Evolutionary conservation across 2,329 filamentous ascomycete genomes (phyloP).

Genomic region (Fusarium papillatum): DNA sequence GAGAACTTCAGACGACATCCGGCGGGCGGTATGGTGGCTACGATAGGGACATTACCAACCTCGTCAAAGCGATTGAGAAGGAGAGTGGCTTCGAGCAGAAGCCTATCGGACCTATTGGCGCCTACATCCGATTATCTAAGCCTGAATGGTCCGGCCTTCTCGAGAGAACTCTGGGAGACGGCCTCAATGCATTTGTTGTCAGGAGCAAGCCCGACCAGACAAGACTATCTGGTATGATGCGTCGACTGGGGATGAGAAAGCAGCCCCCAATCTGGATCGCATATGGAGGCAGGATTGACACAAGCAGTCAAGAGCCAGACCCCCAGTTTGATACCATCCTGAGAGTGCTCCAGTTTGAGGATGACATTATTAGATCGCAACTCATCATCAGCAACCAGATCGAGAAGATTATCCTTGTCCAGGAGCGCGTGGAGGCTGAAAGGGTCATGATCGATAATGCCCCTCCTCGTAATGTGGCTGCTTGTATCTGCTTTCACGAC

Average conservation of each 20-base stretch:
- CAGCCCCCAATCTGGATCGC: conserved; percentile 55
- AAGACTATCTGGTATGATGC: conserved; percentile 77
- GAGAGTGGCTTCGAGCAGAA: conserved; percentile 77
- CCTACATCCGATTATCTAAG: conserved; percentile 81
- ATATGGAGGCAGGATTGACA: conserved; percentile 52
- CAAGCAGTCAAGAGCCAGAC: conserved; percentile 76
- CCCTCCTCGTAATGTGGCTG: conserved; percentile 77
- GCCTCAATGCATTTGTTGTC: conserved; percentile 85
- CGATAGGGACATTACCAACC: conserved; percentile 69
- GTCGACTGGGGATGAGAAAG: conserved; percentile 66
- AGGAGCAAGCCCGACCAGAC: conserved; percentile 81
- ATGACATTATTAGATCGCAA: conserved; percentile 82
- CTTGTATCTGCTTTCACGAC: conserved; percentile 79
- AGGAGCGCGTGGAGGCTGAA: conserved; percentile 75
- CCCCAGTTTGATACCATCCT: conserved; percentile 81
- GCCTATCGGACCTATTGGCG: conserved; percentile 88
- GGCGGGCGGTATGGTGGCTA: conserved; percentile 76
- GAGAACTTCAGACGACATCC: conserved; percentile 68
- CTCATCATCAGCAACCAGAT: conserved; percentile 87
- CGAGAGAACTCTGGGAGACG: conserved; percentile 80
- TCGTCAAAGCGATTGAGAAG: conserved; percentile 78
- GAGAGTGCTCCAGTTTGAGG: conserved; percentile 84
- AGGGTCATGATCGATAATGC: conserved; percentile 75
- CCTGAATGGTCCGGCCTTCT: conserved; percentile 88
- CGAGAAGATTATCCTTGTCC: conserved; percentile 87